Evolutionary conservation across 352 stramenopile genomes (phyloP), one percentile per base, ranked within the genome.

Genomic region (Phytophthora sp.): DNA sequence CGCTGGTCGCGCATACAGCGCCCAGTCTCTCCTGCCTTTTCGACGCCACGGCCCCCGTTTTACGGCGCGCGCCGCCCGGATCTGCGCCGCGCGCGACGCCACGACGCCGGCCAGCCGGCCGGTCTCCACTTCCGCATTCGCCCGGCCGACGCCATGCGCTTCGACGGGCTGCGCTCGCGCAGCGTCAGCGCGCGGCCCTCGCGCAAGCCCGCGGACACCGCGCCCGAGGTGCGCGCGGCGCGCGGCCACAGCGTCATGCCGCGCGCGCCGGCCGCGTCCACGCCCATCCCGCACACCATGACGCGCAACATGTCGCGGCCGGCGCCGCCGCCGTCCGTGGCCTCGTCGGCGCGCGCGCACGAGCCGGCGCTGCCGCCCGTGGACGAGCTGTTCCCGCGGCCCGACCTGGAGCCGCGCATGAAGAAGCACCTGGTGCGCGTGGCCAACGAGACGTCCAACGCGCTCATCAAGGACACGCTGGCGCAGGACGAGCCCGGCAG

Each of bases 391-490:
- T 88, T 92, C 56, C 53, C 79, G 21, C 79, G 76, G 11, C 71
- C 79, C 1, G 78, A 89, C 27, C 69, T 94, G 6, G 77, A 90
- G 56, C 74, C 79, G 54, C 79, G 79, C 31, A 92, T 88, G 76
- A 87, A 84, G 57, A 89, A 88, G 41, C 86, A 89, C 51, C 76
- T 94, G 43, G 81, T 94, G 45, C 76, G 79, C 7, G 79, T 92
- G 34, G 84, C 82, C 11, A 91, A 94, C 54, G 82, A 89, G 71
- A 94, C 84, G n/a, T 83, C 80, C 48, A 94, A 91, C 51, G 78
- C 87, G 55, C 68, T 94, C 21, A 91, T 92, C 41, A 70, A 76
- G 32, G 82, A 94, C 58, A 90, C 84, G 38, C 62, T 91, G 28
- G 73, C 76, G 48, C 74, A 76, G 5, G 74, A 88, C 48, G 54